A percentile compares a stretch with the other conserved stretches of the same genome.
Evolutionary conservation across 73 alveolate genomes (phyloP).

Genomic region (Tetrahymena borealis): DNA sequence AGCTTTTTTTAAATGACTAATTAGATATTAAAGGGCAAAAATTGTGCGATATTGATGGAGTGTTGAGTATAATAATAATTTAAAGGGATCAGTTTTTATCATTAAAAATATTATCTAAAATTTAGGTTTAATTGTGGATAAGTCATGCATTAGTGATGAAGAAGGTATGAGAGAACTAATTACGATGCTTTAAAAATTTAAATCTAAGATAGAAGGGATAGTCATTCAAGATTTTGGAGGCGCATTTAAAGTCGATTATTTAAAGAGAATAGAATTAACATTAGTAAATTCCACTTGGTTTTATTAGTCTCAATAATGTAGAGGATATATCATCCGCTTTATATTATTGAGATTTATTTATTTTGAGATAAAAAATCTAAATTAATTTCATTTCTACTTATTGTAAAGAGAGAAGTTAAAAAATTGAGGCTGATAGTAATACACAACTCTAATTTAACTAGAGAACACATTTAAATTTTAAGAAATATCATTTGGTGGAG

Average conservation of each 20-base stretch:
- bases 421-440: background rate
- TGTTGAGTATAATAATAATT: background rate
- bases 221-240: background rate
- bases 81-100: too few relatives aligned
- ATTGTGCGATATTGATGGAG: too few relatives aligned
- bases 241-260: background rate
- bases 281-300: background rate
- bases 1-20: too few relatives aligned
- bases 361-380: background rate
- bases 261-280: background rate
- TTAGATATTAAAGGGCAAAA: too few relatives aligned
- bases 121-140: background rate
- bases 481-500: background rate
- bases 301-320: too few relatives aligned
- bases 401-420: background rate
- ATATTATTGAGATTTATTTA: too few relatives aligned
- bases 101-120: too few relatives aligned
- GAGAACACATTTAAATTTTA: background rate
- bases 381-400: background rate
- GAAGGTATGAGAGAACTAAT: background rate
- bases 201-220: background rate
- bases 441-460: background rate
- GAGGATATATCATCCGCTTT: too few relatives aligned
- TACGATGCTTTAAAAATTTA: background rate
- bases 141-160: background rate